Evolutionary conservation across 2,329 filamentous ascomycete genomes (phyloP), one percentile per base, ranked within the genome.

Genomic region (Leptographium galeiforme): DNA sequence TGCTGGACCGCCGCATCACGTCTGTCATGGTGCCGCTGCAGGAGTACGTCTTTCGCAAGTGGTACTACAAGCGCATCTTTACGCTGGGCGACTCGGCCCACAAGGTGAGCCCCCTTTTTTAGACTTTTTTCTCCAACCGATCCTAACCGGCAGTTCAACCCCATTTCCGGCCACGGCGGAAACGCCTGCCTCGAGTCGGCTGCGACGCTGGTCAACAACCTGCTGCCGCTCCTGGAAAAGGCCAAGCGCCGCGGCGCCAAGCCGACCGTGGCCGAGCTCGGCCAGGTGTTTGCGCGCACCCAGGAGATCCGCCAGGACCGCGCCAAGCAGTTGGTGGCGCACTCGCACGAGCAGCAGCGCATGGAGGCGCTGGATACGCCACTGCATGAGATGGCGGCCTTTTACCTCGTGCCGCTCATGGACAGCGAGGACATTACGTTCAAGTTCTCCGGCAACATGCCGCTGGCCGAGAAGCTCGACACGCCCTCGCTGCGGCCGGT

Each of bases 1-100:
- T 61, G 7, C 53, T 57, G 13, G 51, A 53, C n/a, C 43, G 36
- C 18, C 25, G 44, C 1, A 46, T 56, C 19, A 58, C 58, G 1
- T 62, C 62, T 5, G 63, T 61, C 0, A 57, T 72, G 32, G 66
- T 64, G 2, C 58, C 65, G 0, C 49, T 70, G 2, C 67, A 65
- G 14, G 66, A 69, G 39, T 52, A 62, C 16, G 62, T 66, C 2
- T 66, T 58, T 38, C 58, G 66, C n/a, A 63, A 62, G 45, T 69
- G 67, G 67, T 60, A 61, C 51, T 65, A 62, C 50, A 51, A 59
- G 8, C 58, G 65, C 3, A 64, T 67, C 10, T 54, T 67, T 1
- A 57, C 57, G 4, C 55, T 68, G 1, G 66, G 66, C 4, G 66
- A 68, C 44, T 59, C 65, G 0, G 61, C 57, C 1, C 66, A 68